Evolutionary conservation across 352 stramenopile species (phyloP).

Genomic region (Peronospora belbahrii): DNA sequence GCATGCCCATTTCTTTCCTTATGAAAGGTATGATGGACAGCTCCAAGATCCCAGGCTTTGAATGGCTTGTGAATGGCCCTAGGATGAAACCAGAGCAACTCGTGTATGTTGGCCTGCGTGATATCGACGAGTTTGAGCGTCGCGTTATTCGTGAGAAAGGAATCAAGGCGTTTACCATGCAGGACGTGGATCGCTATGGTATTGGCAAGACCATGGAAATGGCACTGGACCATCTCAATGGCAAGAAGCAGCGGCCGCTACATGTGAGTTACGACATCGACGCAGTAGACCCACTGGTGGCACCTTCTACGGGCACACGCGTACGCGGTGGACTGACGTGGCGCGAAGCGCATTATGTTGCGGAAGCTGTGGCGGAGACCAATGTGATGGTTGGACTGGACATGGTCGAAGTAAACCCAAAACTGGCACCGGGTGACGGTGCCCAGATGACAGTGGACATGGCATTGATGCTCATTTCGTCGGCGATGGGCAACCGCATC

Average conservation of each 20-base stretch:
- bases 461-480: conserved; percentile 88
- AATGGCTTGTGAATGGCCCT: conserved; percentile 86
- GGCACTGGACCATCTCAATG: conserved; percentile 90
- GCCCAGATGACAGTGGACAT: conserved; percentile 91
- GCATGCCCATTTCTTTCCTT: conserved; percentile 94
- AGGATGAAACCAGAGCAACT: conserved; percentile 83
- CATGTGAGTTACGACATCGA: conserved; percentile 98
- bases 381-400: conserved; percentile 86
- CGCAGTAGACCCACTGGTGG: conserved; percentile 91
- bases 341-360: conserved; percentile 95
- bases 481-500: conserved; percentile 89
- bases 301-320: conserved; percentile 92
- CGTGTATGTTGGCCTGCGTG: conserved; percentile 93
- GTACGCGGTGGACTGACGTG: conserved; percentile 94
- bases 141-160: conserved; percentile 85
- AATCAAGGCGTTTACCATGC: conserved; percentile 95
- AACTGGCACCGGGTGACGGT: conserved; percentile 78
- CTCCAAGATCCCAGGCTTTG: conserved; percentile 88
- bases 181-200: conserved; percentile 93
- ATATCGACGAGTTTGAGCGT: conserved; percentile 90
- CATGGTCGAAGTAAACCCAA: conserved; percentile 95
- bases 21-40: conserved; percentile 88
- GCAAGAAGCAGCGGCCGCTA: conserved; percentile 83
- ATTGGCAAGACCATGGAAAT: conserved; percentile 96
- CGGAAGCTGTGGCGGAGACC: conserved; percentile 88